Conservation (phyloP, 176 grass and related monocot species). For the Cenchrus fungigraminus region DNA sequence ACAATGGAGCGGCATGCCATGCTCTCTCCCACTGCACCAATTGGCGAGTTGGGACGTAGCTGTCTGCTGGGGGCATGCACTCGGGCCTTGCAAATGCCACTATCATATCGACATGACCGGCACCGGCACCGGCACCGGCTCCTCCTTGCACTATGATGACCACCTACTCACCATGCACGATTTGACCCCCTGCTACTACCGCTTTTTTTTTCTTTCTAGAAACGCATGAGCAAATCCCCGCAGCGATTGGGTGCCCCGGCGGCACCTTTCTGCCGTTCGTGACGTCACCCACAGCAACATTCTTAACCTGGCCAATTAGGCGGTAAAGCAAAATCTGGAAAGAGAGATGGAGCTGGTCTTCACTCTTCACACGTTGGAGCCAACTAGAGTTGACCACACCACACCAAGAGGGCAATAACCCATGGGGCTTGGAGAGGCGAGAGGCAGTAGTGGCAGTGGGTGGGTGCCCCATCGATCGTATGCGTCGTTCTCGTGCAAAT, state of each 20-base stretch:
- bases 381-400: constrained; percentile 27
- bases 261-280: neutral
- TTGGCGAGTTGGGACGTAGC: constrained; percentile 32
- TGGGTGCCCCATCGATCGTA: constrained; percentile 13
- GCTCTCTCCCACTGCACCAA: neutral
- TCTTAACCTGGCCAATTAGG: constrained; percentile 31
- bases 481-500: neutral
- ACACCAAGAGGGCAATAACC: neutral
- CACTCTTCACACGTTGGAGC: constrained; percentile 20
- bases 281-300: constrained; percentile 20
- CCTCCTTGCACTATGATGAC: neutral
- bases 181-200: neutral
- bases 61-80: constrained; percentile 10
- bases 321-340: neutral
- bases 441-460: constrained; percentile 15
- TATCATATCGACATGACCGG: constrained; percentile 33
- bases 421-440: neutral
- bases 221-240: neutral
- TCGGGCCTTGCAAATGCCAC: constrained; percentile 7
- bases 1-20: neutral
- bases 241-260: neutral
- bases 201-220: constrained; percentile 14
- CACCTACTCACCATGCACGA: constrained; percentile 41
- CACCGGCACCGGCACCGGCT: constrained; percentile 1
- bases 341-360: no score